A percentile compares a stretch with the other conserved stretches of the same genome.
phyloP scores from a whole-genome alignment of 2,329 filamentous ascomycete species.

The Fusarium marasasianum region DNA sequence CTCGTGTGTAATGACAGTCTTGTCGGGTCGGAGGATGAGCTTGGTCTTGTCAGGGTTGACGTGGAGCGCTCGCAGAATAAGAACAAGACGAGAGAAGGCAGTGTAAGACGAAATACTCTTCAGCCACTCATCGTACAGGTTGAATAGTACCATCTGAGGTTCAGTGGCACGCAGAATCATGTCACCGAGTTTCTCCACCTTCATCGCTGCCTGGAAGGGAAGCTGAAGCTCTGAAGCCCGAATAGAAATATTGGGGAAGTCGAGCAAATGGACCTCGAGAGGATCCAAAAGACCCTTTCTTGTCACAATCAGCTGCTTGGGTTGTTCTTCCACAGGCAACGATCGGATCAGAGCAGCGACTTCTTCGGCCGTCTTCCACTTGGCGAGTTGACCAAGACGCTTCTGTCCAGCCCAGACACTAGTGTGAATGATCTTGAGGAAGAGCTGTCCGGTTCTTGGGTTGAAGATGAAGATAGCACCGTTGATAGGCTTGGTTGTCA shows the following conservation, averaged over 20 bases:
- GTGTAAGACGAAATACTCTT: conserved; percentile 99
- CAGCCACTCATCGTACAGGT: conserved; percentile 97
- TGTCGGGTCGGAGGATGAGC: conserved; percentile 91
- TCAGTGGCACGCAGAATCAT: conserved; percentile 98
- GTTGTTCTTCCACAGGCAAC: conserved; percentile 95
- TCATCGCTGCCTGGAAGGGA: conserved; percentile 99
- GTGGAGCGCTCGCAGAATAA: conserved; percentile 93
- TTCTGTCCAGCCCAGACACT: conserved; percentile 99
- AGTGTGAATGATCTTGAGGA: conserved; percentile 99
- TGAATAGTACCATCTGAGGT: conserved; percentile 99
- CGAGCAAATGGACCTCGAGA: conserved; percentile 93
- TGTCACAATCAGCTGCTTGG: conserved; percentile 98
- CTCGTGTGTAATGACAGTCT: conserved; percentile 97
- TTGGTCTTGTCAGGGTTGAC: conserved; percentile 99
- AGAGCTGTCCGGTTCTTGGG: conserved; percentile 95
- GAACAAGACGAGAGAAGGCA: conserved; percentile 91
- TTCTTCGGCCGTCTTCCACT: conserved; percentile 99
- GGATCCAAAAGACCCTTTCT: conserved; percentile 97
- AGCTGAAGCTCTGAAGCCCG: conserved; percentile 95
- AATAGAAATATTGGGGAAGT: conserved; percentile 99
- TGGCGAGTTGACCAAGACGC: conserved; percentile 96
- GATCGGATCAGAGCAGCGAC: conserved; percentile 96
- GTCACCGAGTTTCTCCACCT: conserved; percentile 98
- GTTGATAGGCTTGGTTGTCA: conserved; percentile 99
- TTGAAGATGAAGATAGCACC: conserved; percentile 99